These are phyloP conservation scores for Colletotrichum viniferum DNA, from an alignment of 2,329 filamentous ascomycete genomes.

Conservation along the genomic window DNA sequence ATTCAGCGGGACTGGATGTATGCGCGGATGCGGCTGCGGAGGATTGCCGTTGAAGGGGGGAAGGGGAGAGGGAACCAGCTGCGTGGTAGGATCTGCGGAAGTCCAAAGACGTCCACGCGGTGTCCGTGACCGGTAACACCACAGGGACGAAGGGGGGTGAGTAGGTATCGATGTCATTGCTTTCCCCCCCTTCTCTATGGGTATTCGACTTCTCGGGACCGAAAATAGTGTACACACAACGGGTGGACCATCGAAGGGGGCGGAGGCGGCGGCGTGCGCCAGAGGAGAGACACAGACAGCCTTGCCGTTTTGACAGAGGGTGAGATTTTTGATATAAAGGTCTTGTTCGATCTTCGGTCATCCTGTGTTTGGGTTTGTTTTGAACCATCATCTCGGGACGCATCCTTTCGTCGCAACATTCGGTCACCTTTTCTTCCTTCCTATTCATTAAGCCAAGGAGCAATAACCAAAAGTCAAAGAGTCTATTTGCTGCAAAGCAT, in stretches of 20 bases:
- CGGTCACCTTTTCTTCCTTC: not conserved
- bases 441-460: not conserved
- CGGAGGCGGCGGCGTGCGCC: not conserved
- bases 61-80: not conserved
- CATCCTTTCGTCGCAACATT: slow-evolving; percentile 11
- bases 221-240: not conserved
- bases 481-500: not conserved
- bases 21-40: not conserved
- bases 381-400: slow-evolving; percentile 7
- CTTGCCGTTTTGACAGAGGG: not conserved
- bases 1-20: not conserved
- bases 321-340: slow-evolving; percentile 7
- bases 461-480: not conserved
- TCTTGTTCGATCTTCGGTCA: slow-evolving; percentile 2
- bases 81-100: slow-evolving; percentile 7
- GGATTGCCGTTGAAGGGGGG: not conserved
- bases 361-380: not conserved
- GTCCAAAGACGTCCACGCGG: slow-evolving; percentile 6
- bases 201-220: slow-evolving; percentile 12
- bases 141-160: not conserved
- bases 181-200: not conserved
- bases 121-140: slow-evolving; percentile 6
- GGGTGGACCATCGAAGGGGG: not conserved
- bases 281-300: not conserved
- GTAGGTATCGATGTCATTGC: slow-evolving; percentile 8